These are phyloP conservation scores for Passalora sequoiae DNA, from an alignment of 2,329 filamentous ascomycete genomes.

Conservation along the genomic window DNA sequence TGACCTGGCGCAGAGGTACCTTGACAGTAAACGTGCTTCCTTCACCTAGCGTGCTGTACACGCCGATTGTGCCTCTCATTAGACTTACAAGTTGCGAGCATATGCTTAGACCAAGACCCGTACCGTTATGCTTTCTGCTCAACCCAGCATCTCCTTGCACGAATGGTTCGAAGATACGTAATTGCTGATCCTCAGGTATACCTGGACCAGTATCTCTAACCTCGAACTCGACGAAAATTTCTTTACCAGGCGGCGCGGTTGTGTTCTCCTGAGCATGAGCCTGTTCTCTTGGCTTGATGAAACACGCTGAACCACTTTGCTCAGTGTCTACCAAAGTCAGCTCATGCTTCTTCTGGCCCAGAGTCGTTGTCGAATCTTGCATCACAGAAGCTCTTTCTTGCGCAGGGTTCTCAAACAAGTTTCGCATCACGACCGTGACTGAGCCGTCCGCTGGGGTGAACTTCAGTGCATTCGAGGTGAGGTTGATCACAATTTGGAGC, in stretches of 20 bases:
- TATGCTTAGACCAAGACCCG: conserved; percentile 81
- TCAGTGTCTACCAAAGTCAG: not conserved
- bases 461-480: conserved; percentile 87
- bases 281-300: conserved; percentile 17
- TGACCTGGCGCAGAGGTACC: conserved; percentile 73
- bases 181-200: conserved; percentile 70
- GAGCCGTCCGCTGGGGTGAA: conserved; percentile 75
- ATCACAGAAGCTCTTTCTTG: conserved; percentile 8
- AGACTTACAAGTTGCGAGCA: conserved; percentile 77
- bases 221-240: conserved; percentile 75
- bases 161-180: conserved; percentile 87
- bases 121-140: conserved; percentile 88
- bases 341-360: not conserved
- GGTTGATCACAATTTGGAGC: conserved; percentile 82
- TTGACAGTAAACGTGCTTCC: conserved; percentile 79
- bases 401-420: conserved; percentile 54
- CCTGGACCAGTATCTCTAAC: conserved; percentile 84
- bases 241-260: conserved; percentile 52
- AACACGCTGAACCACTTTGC: conserved; percentile 13
- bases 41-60: conserved; percentile 65
- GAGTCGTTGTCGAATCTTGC: conserved; percentile 7
- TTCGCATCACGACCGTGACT: conserved; percentile 71
- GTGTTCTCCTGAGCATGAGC: conserved; percentile 9
- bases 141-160: conserved; percentile 83
- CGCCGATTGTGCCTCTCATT: conserved; percentile 71